phyloP scores from a whole-genome alignment of 2,329 filamentous ascomycete genomes.

The Annulohypoxylon truncatum region DNA sequence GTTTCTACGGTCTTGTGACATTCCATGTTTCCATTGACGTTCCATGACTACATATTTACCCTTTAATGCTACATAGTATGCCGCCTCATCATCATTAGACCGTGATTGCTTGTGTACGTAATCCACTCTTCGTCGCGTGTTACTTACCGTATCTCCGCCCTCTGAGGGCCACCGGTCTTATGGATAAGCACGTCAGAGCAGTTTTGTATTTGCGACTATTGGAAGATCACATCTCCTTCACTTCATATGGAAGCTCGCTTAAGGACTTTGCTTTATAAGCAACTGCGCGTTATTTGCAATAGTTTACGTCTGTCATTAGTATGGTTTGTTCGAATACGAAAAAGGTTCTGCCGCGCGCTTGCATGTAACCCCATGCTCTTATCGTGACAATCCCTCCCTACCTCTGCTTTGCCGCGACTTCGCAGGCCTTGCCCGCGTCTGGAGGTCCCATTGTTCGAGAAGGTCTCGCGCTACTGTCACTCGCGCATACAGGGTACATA shows the following conservation, averaged over 20 bases:
- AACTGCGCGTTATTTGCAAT: not conserved
- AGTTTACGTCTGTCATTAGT: not conserved
- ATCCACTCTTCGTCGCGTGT: slow-evolving; percentile 17
- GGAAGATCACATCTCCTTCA: not conserved
- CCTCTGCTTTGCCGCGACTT: slow-evolving; percentile 34
- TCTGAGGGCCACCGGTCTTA: slow-evolving; percentile 3
- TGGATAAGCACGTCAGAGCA: not conserved
- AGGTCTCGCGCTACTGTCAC: slow-evolving; percentile 28
- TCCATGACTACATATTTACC: slow-evolving; percentile 30
- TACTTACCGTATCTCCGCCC: slow-evolving; percentile 5
- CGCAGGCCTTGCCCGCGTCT: slow-evolving; percentile 33
- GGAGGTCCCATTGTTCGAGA: slow-evolving; percentile 37
- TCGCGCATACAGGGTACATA: not conserved
- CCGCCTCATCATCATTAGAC: slow-evolving; percentile 19
- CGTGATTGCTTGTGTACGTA: slow-evolving; percentile 26
- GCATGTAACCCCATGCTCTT: slow-evolving; percentile 24
- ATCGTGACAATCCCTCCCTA: slow-evolving; percentile 5
- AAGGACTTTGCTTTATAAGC: not conserved
- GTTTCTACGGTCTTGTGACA: slow-evolving; percentile 43
- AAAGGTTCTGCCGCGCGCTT: slow-evolving; percentile 38
- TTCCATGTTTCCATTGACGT: slow-evolving; percentile 40
- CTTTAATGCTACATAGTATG: slow-evolving; percentile 28
- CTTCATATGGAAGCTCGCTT: slow-evolving; percentile 1
- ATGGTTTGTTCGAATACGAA: slow-evolving; percentile 11
- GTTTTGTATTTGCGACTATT: not conserved